Base-by-base conservation (phyloP, 495 filamentous ascomycete genomes). In the Aspergillus diversus region DNA sequence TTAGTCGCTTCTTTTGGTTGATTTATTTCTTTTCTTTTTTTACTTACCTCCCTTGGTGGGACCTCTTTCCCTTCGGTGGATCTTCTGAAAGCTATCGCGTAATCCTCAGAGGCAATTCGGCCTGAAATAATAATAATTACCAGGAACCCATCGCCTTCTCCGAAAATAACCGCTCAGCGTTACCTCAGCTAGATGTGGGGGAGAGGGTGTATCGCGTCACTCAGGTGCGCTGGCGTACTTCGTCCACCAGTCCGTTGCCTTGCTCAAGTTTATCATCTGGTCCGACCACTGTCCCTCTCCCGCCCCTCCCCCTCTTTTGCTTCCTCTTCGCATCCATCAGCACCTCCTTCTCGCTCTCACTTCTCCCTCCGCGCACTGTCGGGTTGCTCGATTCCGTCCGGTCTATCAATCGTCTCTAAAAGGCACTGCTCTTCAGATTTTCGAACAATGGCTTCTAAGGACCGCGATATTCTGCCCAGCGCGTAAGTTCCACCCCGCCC, bases 401-500 rank as follows among this genome's bases (percentile, higher is more conserved):
- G 55, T 55, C 39, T 55, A 66, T 66, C 57, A 52, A 33, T 54
- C 51, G 67, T 39, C 43, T 35, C 54, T 59, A 65, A 52, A 46
- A 71, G 76, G 64, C 59, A 70, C 59, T 80, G 77, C 59, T 80
- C 74, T 33, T 71, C 76, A 49, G 76, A 78, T 67, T 64, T 72
- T 66, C 80, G 74, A 64, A 72, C 71, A 63, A 83, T 83, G 80
- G 74, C 76, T 49, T 71, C 71, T 31, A 66, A 73, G 61, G 78
- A 84, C 63, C 78, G 83, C 70, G 83, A 86, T 32, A 79, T 76
- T 31, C 75, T 86, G 8, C 83, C 84, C 52, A 76, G 80, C 63
- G 74, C 76, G 82, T 85, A 71, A 77, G 75, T 75, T 48, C 60
- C 67, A 16, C 17, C 33, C 21, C 21, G 1, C 21, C 21, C 21